Conservation (phyloP, 768 basidiomycete genomes). For the Sarcodon sp. region DNA sequence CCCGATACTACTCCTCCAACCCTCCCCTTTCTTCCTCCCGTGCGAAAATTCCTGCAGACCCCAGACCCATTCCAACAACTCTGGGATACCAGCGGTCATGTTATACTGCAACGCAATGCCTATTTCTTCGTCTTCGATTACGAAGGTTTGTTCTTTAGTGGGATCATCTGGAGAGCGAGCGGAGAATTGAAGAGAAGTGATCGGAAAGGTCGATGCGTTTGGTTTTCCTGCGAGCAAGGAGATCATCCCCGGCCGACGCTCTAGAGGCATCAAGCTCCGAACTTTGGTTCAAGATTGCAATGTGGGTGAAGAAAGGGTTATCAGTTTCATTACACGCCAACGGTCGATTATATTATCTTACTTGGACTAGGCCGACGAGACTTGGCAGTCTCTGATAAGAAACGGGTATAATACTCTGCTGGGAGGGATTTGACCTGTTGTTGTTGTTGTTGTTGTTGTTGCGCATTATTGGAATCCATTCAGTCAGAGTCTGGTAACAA, state of each 20-base stretch:
- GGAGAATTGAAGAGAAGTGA: conserved; percentile 63
- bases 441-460: no score
- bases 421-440: conserved; percentile 21
- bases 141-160: conserved; percentile 31
- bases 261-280: conserved; percentile 62
- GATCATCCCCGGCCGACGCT: conserved; percentile 69
- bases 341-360: conserved; percentile 21
- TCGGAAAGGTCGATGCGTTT: conserved; percentile 80
- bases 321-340: neutral
- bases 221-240: conserved; percentile 89
- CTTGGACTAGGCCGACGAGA: conserved; percentile 41
- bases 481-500: no score
- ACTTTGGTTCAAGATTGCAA: conserved; percentile 19
- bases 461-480: no score
- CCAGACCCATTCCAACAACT: conserved; percentile 53
- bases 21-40: conserved; percentile 38
- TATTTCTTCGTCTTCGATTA: conserved; percentile 43
- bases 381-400: conserved; percentile 52
- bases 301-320: neutral
- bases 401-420: conserved; percentile 38
- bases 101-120: conserved; percentile 55
- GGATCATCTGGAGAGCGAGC: conserved; percentile 28
- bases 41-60: conserved; percentile 66
- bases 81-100: conserved; percentile 56
- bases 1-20: conserved; percentile 74